Percentiles rank a stretch among this genome's conserved stretches.
phyloP scores from a whole-genome alignment of 2,329 filamentous ascomycete species.

The Fusarium scirpi region DNA sequence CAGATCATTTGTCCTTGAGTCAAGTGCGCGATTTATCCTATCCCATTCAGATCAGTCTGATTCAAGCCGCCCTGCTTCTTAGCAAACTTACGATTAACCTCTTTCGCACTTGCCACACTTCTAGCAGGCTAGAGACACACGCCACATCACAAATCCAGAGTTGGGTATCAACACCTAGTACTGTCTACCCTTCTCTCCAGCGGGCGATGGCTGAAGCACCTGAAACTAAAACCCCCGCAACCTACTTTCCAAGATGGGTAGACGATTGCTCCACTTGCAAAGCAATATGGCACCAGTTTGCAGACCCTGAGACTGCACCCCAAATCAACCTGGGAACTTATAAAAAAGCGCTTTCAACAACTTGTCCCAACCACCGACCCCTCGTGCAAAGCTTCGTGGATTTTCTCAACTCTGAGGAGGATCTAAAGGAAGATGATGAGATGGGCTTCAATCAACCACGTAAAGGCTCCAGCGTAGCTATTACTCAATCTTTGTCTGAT shows the following conservation, averaged over 20 bases:
- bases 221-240: not conserved
- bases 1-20: not conserved
- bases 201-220: fast-evolving
- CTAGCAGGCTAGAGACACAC: fast-evolving
- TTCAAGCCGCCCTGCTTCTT: not conserved
- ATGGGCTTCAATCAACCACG: not conserved
- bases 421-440: not conserved
- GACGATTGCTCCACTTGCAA: not conserved
- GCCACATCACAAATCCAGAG: not conserved
- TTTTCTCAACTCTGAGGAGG: not conserved
- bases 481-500: not conserved
- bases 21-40: not conserved
- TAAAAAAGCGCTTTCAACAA: not conserved
- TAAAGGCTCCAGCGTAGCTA: not conserved
- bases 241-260: not conserved
- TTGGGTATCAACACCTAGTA: not conserved
- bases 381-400: not conserved
- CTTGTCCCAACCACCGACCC: not conserved
- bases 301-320: not conserved
- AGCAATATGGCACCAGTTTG: not conserved
- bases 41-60: not conserved
- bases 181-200: not conserved
- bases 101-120: not conserved
- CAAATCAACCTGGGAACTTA: not conserved
- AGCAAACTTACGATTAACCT: not conserved